Evolutionary conservation across 257 asterid genomes (phyloP), one percentile per base, ranked within the genome.

Genomic region (Coffea eugenioides): DNA sequence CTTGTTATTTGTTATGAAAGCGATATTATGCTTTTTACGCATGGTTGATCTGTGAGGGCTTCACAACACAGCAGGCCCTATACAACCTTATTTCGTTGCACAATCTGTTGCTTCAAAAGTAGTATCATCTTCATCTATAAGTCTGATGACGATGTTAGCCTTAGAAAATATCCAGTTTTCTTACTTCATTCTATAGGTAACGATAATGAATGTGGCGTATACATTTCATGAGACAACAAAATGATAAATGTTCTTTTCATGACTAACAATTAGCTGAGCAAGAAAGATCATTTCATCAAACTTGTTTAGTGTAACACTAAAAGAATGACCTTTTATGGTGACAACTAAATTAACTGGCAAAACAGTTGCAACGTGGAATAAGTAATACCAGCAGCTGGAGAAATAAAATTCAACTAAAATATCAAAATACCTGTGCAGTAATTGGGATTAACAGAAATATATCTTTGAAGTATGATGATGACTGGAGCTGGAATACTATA

Each of bases 401-500:
- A 66, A 43, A 65, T 23, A 8, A 11, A 41, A n/a, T 21, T 31
- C n/a, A 49, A 49, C 52, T 23, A 20, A 66, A 66, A 57, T 34
- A 68, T 34, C 49, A 68, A 68, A 13, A 18, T 20, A 41, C 54
- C 25, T 77, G 67, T 34, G 14, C 54, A 21, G 39, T 34, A n/a
- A 27, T 9, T 5, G 15, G 45, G 12, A 12, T 48, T 18, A 31
- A 66, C 1, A 31, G 1, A 66, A 27, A 45, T 34, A 8, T 20
- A 21, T 39, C 45, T 77, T 21, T n/a, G 34, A 16, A 57, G 54
- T 51, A 20, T n/a, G 62, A 54, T 68, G 12, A 54, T 78, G 54
- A 78, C 62, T 69, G 18, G 48, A 36, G 27, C 41, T 2, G 59
- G 64, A 79, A 74, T 82, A 69, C 59, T 49, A 75, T 31, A 18